phyloP scores from a whole-genome alignment of 257 asterid species.

The Forsythia viridissima region DNA sequence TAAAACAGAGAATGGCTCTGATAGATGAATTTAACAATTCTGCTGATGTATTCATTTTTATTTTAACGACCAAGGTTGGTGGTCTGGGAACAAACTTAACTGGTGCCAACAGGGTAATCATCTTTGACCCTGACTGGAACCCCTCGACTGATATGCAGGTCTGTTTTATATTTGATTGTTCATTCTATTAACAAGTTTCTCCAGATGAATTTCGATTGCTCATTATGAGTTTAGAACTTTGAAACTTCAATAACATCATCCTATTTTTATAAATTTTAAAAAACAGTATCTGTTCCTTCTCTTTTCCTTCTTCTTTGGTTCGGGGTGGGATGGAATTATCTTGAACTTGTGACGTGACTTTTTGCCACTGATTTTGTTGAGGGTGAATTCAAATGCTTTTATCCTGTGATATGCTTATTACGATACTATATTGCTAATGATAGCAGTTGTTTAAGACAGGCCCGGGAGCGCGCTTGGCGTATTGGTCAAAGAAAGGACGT shows the following conservation, averaged over 20 bases:
- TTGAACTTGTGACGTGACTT: neutral
- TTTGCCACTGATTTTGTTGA: slow-evolving; percentile 9
- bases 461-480: slow-evolving; percentile 99
- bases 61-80: slow-evolving; percentile 95
- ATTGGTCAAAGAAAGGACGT: slow-evolving; percentile 97
- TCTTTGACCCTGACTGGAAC: slow-evolving; percentile 99
- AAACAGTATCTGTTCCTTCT: neutral
- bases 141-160: slow-evolving; percentile 99
- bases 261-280: slow-evolving; percentile 1
- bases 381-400: slow-evolving; percentile 11
- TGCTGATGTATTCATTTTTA: slow-evolving; percentile 71
- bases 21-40: slow-evolving; percentile 92
- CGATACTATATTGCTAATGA: slow-evolving; percentile 20
- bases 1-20: slow-evolving; percentile 86
- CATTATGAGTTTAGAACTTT: slow-evolving; percentile 12
- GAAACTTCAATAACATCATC: neutral
- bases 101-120: slow-evolving; percentile 96
- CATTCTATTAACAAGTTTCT: slow-evolving; percentile 1
- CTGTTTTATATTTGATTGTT: slow-evolving; percentile 25
- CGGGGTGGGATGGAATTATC: neutral
- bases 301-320: neutral
- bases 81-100: slow-evolving; percentile 96
- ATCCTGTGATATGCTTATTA: slow-evolving; percentile 16
- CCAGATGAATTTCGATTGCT: neutral
- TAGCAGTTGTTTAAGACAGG: slow-evolving; percentile 51